Evolutionary conservation across 1,139 yeast species (phyloP).

Genomic region (Hansenula sp.): DNA sequence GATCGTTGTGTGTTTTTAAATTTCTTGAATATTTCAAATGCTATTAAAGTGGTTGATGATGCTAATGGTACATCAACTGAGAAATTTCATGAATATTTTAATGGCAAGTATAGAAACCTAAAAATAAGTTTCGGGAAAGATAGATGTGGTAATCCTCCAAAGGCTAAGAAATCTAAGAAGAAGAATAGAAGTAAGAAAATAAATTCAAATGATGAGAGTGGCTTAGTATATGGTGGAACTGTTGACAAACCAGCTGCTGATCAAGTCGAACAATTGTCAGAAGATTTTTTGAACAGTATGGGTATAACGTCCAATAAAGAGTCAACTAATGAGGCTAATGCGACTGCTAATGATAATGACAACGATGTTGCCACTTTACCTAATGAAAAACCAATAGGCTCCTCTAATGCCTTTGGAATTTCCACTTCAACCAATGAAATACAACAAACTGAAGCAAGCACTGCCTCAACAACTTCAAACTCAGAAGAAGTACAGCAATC

Average conservation of each 20-base stretch:
- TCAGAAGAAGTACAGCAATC: too few species aligned
- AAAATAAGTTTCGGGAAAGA: slow-evolving; percentile 77
- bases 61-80: slow-evolving; percentile 37
- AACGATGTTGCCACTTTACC: slow-evolving; percentile 2
- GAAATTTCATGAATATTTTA: slow-evolving; percentile 34
- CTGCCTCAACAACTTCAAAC: not conserved
- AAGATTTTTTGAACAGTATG: not conserved
- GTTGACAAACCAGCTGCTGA: not conserved
- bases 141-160: slow-evolving; percentile 79
- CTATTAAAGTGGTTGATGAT: slow-evolving; percentile 74
- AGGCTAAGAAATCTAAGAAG: slow-evolving; percentile 27
- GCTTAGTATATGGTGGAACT: too few species aligned
- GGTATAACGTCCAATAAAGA: not conserved
- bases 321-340: not conserved
- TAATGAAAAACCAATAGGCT: not conserved
- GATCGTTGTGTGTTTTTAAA: slow-evolving; percentile 80
- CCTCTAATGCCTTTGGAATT: slow-evolving; percentile 16
- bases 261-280: not conserved
- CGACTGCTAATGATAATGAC: not conserved
- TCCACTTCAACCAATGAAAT: slow-evolving; percentile 4
- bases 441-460: not conserved
- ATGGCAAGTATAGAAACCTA: slow-evolving; percentile 48
- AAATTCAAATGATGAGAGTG: slow-evolving; percentile 2
- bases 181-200: slow-evolving; percentile 13
- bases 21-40: slow-evolving; percentile 71